Evolutionary conservation across 176 grass and related monocot species (phyloP).

Genomic region (Cocos nucifera): DNA sequence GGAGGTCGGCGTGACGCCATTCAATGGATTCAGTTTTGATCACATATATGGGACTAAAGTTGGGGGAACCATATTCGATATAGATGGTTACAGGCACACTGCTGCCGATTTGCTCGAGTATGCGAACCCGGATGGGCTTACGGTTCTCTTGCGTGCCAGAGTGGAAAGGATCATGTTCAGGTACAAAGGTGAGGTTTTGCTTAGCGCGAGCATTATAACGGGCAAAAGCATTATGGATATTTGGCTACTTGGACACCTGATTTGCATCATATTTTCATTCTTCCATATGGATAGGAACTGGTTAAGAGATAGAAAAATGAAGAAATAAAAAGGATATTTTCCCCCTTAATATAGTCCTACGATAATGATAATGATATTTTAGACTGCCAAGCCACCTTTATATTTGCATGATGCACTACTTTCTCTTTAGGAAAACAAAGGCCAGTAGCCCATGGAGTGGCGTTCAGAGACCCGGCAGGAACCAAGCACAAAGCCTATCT

Average conservation of each 20-base stretch:
- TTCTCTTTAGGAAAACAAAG: neutral
- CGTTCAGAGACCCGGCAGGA: neutral
- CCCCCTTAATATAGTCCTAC: too few species aligned
- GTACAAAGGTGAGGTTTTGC: slow-evolving; percentile 21
- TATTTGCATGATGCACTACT: too few species aligned
- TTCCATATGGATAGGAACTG: too few species aligned
- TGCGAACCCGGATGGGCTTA: slow-evolving; percentile 40
- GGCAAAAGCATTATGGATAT: too few species aligned
- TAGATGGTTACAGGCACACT: slow-evolving; percentile 48
- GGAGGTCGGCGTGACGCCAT: slow-evolving; percentile 54
- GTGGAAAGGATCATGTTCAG: slow-evolving; percentile 53
- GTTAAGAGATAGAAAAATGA: too few species aligned
- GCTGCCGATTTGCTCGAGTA: slow-evolving; percentile 75
- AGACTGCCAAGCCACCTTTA: too few species aligned
- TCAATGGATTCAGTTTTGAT: slow-evolving; percentile 79
- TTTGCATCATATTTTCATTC: too few species aligned
- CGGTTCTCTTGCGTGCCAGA: slow-evolving; percentile 56
- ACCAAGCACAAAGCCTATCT: neutral
- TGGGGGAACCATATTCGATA: slow-evolving; percentile 80
- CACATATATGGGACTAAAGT: slow-evolving; percentile 80
- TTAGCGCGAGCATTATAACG: too few species aligned
- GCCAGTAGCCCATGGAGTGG: slow-evolving; percentile 3
- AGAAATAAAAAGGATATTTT: too few species aligned
- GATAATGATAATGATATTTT: too few species aligned
- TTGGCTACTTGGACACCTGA: too few species aligned